Evolutionary conservation across 176 grass and related monocot genomes (phyloP).

Genomic region (Oryza brachyantha): DNA sequence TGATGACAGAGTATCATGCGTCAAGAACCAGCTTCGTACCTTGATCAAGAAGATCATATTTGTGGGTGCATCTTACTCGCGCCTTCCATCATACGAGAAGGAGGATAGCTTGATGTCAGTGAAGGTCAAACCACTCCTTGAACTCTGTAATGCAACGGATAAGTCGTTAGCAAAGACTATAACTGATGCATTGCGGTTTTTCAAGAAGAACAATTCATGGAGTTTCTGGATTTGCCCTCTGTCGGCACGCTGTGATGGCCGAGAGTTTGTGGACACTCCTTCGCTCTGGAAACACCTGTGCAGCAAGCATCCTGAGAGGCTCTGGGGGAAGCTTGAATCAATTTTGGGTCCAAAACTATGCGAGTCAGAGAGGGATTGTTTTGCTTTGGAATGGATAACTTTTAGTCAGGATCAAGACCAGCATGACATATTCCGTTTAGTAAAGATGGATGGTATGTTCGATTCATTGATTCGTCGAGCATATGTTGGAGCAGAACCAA

Average conservation of each 20-base stretch:
- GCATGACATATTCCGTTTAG: neutral
- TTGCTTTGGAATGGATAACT: neutral
- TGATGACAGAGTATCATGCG: neutral
- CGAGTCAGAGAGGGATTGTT: neutral
- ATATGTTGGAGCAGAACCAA: neutral
- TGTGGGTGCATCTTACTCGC: neutral
- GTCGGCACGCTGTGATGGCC: neutral
- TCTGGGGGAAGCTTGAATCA: neutral
- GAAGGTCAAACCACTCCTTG: neutral
- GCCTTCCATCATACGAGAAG: neutral
- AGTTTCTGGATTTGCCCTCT: constrained; percentile 18
- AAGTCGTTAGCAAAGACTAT: neutral
- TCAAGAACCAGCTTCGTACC: neutral
- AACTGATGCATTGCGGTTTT: neutral
- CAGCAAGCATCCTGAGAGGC: neutral
- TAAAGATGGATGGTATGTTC: neutral
- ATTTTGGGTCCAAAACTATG: neutral
- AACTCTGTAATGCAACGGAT: neutral
- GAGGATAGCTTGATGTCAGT: constrained; percentile 3
- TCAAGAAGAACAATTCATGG: constrained; percentile 15
- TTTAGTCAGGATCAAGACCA: neutral
- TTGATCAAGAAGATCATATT: neutral
- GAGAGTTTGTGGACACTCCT: neutral
- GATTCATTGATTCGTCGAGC: neutral
- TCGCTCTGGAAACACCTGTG: constrained; percentile 1